Percentiles rank a stretch among this genome's conserved stretches.
Conservation (phyloP, 306 rosid species). For the Datisca glomerata region DNA sequence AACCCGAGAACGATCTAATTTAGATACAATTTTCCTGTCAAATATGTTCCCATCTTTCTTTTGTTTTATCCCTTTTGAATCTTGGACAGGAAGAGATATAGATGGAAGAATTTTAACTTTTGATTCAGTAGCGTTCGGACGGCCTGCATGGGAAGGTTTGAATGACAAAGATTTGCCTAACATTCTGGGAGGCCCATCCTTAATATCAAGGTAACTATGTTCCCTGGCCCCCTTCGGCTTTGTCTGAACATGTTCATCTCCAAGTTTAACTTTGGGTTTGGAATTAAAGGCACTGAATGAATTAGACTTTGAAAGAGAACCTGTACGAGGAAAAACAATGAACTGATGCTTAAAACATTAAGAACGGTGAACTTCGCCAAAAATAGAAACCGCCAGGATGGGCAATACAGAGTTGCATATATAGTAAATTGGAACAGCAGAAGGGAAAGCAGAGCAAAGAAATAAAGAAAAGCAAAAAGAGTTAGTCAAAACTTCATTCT, state of each 20-base stretch:
- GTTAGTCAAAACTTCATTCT: constrained; percentile 9
- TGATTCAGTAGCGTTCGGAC: constrained; percentile 37
- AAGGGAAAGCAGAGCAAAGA: too few species aligned
- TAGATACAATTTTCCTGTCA: constrained; percentile 52
- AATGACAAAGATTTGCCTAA: constrained; percentile 60
- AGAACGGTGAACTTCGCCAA: constrained; percentile 6
- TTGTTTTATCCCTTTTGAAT: constrained; percentile 47
- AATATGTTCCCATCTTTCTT: constrained; percentile 40
- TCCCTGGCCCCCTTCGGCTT: constrained; percentile 53
- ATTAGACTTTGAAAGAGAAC: constrained; percentile 53
- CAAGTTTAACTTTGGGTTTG: constrained; percentile 55
- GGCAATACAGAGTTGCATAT: not conserved
- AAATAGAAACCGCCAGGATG: not conserved
- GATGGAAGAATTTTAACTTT: constrained; percentile 61
- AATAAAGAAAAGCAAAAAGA: not conserved
- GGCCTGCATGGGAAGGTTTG: constrained; percentile 38
- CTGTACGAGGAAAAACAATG: constrained; percentile 28
- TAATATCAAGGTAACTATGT: constrained; percentile 32
- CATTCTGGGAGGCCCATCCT: constrained; percentile 39
- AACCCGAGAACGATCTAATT: constrained; percentile 42
- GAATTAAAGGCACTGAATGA: constrained; percentile 50
- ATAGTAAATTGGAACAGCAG: too few species aligned
- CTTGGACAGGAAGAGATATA: constrained; percentile 31
- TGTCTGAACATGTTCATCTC: constrained; percentile 48
- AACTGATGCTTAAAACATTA: constrained; percentile 5